These are phyloP conservation scores for Teunomyces stri DNA, from an alignment of 805 yeast genomes.

Conservation along the genomic window DNA sequence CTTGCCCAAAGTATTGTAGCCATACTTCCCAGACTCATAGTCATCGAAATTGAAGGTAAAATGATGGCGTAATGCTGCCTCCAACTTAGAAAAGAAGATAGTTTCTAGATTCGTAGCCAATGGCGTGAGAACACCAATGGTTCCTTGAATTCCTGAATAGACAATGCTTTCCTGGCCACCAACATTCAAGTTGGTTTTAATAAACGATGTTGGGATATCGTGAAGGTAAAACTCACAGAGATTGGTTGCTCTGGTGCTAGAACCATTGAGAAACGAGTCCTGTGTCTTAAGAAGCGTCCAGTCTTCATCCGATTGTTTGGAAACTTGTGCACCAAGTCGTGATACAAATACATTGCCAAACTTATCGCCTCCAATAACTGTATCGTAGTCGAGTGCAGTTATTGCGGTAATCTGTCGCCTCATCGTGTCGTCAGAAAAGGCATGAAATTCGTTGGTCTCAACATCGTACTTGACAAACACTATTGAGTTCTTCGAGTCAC, in stretches of 20 bases:
- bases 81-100: slow-evolving; percentile 54
- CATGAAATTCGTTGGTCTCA: slow-evolving; percentile 47
- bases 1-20: slow-evolving; percentile 53
- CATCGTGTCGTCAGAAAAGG: slow-evolving; percentile 68
- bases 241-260: slow-evolving; percentile 50
- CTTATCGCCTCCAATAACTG: slow-evolving; percentile 81
- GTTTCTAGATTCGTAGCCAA: slow-evolving; percentile 60
- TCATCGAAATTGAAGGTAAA: slow-evolving; percentile 25
- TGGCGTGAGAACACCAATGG: slow-evolving; percentile 73
- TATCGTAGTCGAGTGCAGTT: slow-evolving; percentile 64
- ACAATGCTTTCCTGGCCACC: slow-evolving; percentile 68
- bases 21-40: slow-evolving; percentile 21
- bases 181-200: slow-evolving; percentile 48
- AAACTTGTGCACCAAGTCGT: slow-evolving; percentile 53
- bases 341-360: slow-evolving; percentile 77
- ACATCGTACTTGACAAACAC: slow-evolving; percentile 54
- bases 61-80: slow-evolving; percentile 40
- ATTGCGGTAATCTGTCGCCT: slow-evolving; percentile 65
- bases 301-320: slow-evolving; percentile 52
- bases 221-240: slow-evolving; percentile 60
- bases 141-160: slow-evolving; percentile 79
- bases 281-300: slow-evolving; percentile 29
- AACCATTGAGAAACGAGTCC: slow-evolving; percentile 44
- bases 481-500: slow-evolving; percentile 70
- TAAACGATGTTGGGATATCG: slow-evolving; percentile 68